These are phyloP conservation scores for Penicillium daleae DNA, from an alignment of 495 filamentous ascomycete genomes.

Conservation along the genomic window DNA sequence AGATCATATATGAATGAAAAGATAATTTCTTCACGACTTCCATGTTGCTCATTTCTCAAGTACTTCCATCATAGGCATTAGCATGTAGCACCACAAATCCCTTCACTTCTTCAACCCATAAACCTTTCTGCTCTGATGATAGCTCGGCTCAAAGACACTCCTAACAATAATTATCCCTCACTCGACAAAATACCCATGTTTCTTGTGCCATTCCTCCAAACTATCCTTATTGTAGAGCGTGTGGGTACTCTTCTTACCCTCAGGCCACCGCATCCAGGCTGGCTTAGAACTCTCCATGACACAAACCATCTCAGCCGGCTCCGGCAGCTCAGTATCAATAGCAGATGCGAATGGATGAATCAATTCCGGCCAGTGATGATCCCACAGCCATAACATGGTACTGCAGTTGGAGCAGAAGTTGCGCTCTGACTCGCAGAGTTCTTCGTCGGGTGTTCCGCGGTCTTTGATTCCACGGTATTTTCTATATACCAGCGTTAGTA, in stretches of 20 bases:
- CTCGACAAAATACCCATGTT: constrained; percentile 42
- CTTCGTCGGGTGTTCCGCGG: constrained; percentile 49
- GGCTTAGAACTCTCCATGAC: constrained; percentile 53
- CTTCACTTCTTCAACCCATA: not conserved
- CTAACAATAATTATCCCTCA: constrained; percentile 9
- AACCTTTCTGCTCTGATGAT: not conserved
- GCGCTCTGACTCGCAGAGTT: constrained; percentile 50
- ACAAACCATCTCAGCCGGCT: constrained; percentile 58
- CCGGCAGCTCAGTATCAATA: constrained; percentile 57
- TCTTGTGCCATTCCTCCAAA: constrained; percentile 58
- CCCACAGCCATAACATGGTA: constrained; percentile 55
- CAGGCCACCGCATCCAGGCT: constrained; percentile 54
- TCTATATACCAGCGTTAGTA: constrained; percentile 29
- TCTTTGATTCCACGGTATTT: constrained; percentile 56
- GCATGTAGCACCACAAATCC: not conserved
- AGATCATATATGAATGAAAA: not conserved
- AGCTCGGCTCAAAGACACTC: constrained; percentile 3
- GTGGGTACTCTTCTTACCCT: constrained; percentile 54
- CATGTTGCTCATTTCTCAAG: not conserved
- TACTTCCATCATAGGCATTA: not conserved
- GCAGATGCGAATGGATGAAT: constrained; percentile 62
- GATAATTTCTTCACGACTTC: not conserved
- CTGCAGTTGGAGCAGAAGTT: constrained; percentile 59
- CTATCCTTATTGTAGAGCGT: constrained; percentile 47
- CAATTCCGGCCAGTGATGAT: constrained; percentile 56